These are phyloP conservation scores for Gonapodya sp. DNA, from an alignment of 192 early-diverging fungal species.

Conservation along the genomic window DNA sequence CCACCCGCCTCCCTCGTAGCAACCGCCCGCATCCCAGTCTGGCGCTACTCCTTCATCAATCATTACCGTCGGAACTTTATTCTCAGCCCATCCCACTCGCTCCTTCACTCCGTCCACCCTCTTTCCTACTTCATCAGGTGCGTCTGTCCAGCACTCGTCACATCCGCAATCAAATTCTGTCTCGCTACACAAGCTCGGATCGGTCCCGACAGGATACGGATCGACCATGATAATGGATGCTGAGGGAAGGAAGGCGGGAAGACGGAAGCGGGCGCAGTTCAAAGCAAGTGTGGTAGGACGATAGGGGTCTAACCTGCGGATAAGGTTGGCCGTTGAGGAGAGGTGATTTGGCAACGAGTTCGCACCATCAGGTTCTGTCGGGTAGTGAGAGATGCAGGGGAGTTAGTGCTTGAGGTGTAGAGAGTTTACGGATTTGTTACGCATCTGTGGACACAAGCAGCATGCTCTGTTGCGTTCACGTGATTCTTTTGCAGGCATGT, in stretches of 20 bases:
- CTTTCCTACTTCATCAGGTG: neutral
- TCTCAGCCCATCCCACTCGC: neutral
- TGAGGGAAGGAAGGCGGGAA: neutral
- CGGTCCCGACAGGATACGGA: neutral
- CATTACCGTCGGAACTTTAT: neutral
- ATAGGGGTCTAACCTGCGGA: neutral
- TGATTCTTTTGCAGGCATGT: no score
- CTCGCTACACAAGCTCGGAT: neutral
- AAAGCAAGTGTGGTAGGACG: neutral
- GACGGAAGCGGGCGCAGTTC: neutral
- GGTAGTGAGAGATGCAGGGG: no score
- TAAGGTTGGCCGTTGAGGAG: neutral
- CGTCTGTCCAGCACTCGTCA: neutral
- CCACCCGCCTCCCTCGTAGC: neutral
- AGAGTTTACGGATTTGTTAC: no score
- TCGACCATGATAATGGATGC: neutral
- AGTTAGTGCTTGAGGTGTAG: no score
- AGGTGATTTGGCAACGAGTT: neutral
- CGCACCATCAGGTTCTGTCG: neutral
- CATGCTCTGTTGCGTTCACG: no score
- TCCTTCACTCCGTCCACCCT: neutral
- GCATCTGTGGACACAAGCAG: no score
- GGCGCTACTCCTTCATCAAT: neutral
- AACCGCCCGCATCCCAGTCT: neutral
- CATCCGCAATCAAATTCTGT: neutral